Evolutionary conservation across 345 rosid genomes (phyloP), one percentile per base, ranked within the genome.

Genomic region (Barbarea vulgaris): DNA sequence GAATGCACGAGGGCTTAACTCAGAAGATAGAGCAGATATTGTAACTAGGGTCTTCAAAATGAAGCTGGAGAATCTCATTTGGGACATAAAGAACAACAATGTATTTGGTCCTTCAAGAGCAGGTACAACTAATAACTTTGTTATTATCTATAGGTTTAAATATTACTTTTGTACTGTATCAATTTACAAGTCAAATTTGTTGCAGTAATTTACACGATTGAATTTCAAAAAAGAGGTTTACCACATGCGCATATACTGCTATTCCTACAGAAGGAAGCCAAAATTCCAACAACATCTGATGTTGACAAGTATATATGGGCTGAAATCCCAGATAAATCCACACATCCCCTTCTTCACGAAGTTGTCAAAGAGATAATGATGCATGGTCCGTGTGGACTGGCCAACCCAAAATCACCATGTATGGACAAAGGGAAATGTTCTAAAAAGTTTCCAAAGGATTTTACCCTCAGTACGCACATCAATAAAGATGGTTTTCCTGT

Each of bases 311-410:
- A 36, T 0, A 67, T 67, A 1, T 52, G 3, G 2, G 61, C 39
- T 55, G 53, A 54, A 27, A 39, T 69, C 15, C 53, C 64, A 2
- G 63, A 69, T 17, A 4, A 30, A 39, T 2, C 36, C 0, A 14
- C 34, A 1, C 6, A 67, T 9, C 60, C 48, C 0, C 4, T 12
- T 1, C 7, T 33, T 0, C 34, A 51, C 10, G 14, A 44, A 19
- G 12, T 15, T 4, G 61, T 67, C 0, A 53, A 52, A 24, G 60
- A 52, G 1, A 0, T 67, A 3, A 67, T 65, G 72, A 5, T 67
- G 11, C 59, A 67, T 33, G 71, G 59, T 10, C 57, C 47, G 0
- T 67, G 47, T 50, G 71, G 71, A 5, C 10, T 67, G 4, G 47
- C 33, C 7, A 67, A 67, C 9, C 59, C 13, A 12, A 34, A 6